phyloP scores from a whole-genome alignment of 2,329 filamentous ascomycete genomes.

The Botryotinia convoluta region DNA sequence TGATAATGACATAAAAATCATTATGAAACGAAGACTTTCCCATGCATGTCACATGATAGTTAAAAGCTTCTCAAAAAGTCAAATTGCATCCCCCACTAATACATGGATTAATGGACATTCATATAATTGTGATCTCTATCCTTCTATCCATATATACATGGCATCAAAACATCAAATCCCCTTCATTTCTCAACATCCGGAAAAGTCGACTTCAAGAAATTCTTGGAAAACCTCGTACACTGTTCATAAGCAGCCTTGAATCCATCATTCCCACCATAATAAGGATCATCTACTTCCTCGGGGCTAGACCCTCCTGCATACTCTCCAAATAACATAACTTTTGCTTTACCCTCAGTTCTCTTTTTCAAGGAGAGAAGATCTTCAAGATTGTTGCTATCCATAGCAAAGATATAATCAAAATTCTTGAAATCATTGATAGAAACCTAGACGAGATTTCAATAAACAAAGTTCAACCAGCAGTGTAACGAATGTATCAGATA shows the following conservation, averaged over 20 bases:
- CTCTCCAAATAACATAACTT: constrained; percentile 82
- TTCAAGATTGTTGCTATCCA: constrained; percentile 81
- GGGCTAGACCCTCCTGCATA: constrained; percentile 53
- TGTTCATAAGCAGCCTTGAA: constrained; percentile 89
- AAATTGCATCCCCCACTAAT: neutral
- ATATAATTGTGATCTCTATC: constrained; percentile 9
- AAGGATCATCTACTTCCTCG: constrained; percentile 82
- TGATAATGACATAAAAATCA: neutral
- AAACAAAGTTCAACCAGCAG: neutral
- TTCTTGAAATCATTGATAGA: constrained; percentile 68
- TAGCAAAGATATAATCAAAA: constrained; percentile 93
- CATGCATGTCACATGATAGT: neutral
- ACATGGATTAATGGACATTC: neutral
- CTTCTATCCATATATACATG: neutral
- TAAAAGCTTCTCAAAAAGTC: neutral
- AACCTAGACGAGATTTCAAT: constrained; percentile 43
- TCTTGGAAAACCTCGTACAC: constrained; percentile 70
- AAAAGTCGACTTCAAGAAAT: constrained; percentile 41
- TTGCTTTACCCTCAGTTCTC: constrained; percentile 55
- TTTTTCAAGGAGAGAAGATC: constrained; percentile 61
- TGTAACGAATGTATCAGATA: constrained; percentile 21
- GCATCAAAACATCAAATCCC: neutral
- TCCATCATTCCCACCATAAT: constrained; percentile 81
- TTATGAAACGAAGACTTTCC: neutral
- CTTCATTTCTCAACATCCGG: constrained; percentile 31